Evolutionary conservation across 2,329 filamentous ascomycete species (phyloP).

Genomic region (Thelonectria blattea): DNA sequence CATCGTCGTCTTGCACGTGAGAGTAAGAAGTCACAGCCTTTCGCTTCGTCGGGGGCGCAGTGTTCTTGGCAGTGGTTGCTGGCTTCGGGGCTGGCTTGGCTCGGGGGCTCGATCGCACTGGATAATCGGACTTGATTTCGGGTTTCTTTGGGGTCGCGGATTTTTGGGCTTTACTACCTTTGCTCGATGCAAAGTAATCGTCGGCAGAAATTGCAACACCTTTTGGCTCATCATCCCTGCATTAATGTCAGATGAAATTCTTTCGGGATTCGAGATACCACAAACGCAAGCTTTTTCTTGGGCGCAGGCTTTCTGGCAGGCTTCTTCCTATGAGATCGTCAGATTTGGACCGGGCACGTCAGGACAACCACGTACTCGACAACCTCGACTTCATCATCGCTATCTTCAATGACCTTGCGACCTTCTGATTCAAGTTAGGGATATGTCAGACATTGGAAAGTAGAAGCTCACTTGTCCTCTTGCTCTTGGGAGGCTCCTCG

Average conservation of each 20-base stretch:
- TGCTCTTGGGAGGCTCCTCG: slow-evolving; percentile 52
- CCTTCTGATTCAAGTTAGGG: slow-evolving; percentile 47
- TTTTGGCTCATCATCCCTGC: slow-evolving; percentile 50
- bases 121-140: slow-evolving; percentile 49
- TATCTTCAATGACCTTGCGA: slow-evolving; percentile 80
- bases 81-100: slow-evolving; percentile 48
- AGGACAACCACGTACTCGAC: slow-evolving; percentile 49
- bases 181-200: slow-evolving; percentile 62
- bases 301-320: slow-evolving; percentile 54
- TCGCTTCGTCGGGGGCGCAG: slow-evolving; percentile 47
- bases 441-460: not conserved
- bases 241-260: slow-evolving; percentile 8
- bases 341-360: slow-evolving; percentile 18
- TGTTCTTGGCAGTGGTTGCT: slow-evolving; percentile 39
- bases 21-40: slow-evolving; percentile 49
- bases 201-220: slow-evolving; percentile 61
- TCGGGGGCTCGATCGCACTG: slow-evolving; percentile 61
- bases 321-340: slow-evolving; percentile 55
- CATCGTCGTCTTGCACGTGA: slow-evolving; percentile 55
- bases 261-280: not conserved
- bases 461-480: slow-evolving; percentile 51
- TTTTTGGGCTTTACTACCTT: slow-evolving; percentile 48
- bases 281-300: slow-evolving; percentile 63
- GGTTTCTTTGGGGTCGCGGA: slow-evolving; percentile 49
- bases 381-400: slow-evolving; percentile 72